These are phyloP conservation scores for Auxenochlorella pyrenoidosa DNA, from an alignment of 139 green algal genomes.

Conservation along the genomic window DNA sequence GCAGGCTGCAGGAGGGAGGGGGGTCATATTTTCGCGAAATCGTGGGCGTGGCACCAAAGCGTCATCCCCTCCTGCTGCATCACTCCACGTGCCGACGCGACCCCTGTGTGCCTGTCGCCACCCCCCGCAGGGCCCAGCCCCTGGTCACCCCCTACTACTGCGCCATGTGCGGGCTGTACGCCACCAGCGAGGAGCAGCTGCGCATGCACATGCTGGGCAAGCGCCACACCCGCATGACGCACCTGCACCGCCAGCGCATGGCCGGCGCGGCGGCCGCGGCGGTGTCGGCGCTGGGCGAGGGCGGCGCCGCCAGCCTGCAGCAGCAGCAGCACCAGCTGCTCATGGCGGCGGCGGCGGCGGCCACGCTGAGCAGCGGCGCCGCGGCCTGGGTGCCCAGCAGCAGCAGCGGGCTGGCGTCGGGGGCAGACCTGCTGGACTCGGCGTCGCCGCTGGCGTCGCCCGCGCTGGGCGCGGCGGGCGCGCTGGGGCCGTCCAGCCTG, in stretches of 20 bases:
- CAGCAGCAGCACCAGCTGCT: conserved; percentile 37
- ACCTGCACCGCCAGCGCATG: conserved; percentile 33
- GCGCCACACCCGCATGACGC: conserved; percentile 30
- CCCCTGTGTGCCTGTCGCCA: background rate
- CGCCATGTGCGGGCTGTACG: conserved; percentile 37
- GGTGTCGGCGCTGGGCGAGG: background rate
- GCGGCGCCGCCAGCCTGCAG: conserved; percentile 19
- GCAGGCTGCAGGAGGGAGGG: background rate
- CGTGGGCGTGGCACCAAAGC: too few species aligned
- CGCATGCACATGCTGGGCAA: conserved; percentile 44
- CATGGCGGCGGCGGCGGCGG: background rate
- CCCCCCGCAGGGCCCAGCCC: conserved; percentile 29
- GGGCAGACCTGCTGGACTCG: background rate
- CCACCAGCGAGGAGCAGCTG: conserved; percentile 45
- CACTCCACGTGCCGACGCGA: background rate
- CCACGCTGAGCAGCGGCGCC: background rate
- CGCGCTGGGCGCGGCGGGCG: background rate
- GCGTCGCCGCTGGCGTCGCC: background rate
- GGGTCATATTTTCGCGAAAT: too few species aligned
- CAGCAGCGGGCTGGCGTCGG: background rate
- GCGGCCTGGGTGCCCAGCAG: background rate
- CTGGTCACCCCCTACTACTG: conserved; percentile 41
- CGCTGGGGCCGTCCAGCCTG: background rate
- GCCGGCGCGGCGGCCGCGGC: background rate
- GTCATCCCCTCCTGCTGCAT: too few species aligned